Evolutionary conservation across 306 rosid genomes (phyloP), one percentile per base, ranked within the genome.

Genomic region (Acacia crassicarpa): DNA sequence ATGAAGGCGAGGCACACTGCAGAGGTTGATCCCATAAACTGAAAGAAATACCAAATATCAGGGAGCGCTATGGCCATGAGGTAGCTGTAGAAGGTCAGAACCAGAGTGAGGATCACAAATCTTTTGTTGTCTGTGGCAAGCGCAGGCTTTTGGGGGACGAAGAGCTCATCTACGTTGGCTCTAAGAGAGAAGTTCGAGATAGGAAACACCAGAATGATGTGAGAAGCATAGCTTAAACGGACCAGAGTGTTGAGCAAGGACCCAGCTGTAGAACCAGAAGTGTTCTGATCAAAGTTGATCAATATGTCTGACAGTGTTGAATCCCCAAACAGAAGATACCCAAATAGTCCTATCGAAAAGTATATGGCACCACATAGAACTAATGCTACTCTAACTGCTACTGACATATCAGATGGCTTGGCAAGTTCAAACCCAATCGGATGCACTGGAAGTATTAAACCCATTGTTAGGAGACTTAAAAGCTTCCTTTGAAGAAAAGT

Each of bases 1-100:
- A 95, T 91, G 85, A 95, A 95, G 75, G 97, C 94, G 33, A 95
- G 97, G 82, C 89, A 89, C 72, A 89, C 92, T 0, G 97, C 98
- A 61, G 97, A 83, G 14, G 99, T 95, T 83, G 97, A 92, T 51
- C 99, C 99, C 85, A 95, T 13, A 61, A 95, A 93, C 89, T 95
- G 98, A 88, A 95, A 93, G 48, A 93, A 83, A 63, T 88, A 92
- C 99, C 98, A 95, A 75, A 95, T 91, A 85, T 91, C 85, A 45
- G 98, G 99, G 67, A 95, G 73, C 35, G 87, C 90, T 7, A 93
- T 88, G 20, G 99, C 98, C 67, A 89, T 85, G 38, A 93, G 58
- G 86, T 92, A 95, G 80, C 97, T 89, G 53, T 86, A 58, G 40
- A 83, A 84, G 46, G 93, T 74, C 32, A 92, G 76, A 22, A 83